Percentiles rank a stretch among this genome's conserved stretches.
Conservation (phyloP, 495 filamentous ascomycete genomes). For the Hypoxylon intermedium region DNA sequence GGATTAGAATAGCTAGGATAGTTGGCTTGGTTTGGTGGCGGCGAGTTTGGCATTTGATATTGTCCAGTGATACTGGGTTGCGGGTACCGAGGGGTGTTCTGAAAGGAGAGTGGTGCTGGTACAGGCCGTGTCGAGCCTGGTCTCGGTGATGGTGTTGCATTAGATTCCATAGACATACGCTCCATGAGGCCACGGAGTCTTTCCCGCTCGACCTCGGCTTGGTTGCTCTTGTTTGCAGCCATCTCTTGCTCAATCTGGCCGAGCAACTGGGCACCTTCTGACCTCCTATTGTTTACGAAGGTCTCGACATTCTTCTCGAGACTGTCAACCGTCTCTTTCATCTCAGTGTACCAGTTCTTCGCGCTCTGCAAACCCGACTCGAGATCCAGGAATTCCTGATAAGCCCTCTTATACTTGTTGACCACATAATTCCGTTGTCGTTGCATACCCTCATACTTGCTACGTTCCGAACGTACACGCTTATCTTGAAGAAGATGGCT, state of each 20-base stretch:
- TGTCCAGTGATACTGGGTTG: slow-evolving; percentile 56
- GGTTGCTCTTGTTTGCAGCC: slow-evolving; percentile 68
- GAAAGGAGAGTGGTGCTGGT: slow-evolving; percentile 54
- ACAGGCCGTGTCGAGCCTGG: slow-evolving; percentile 55
- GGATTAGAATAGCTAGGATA: slow-evolving; percentile 43
- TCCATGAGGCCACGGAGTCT: slow-evolving; percentile 91
- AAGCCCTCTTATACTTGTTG: slow-evolving; percentile 87
- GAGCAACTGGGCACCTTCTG: slow-evolving; percentile 89
- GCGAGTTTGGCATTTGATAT: slow-evolving; percentile 59
- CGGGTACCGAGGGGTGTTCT: slow-evolving; percentile 52
- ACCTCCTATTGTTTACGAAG: slow-evolving; percentile 92
- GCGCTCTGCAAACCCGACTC: slow-evolving; percentile 83
- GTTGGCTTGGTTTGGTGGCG: slow-evolving; percentile 56
- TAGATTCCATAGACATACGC: slow-evolving; percentile 81
- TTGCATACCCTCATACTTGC: slow-evolving; percentile 88
- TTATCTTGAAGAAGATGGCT: slow-evolving; percentile 91
- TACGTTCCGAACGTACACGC: slow-evolving; percentile 90
- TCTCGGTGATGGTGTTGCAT: slow-evolving; percentile 54
- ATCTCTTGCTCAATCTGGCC: slow-evolving; percentile 84
- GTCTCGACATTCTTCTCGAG: slow-evolving; percentile 96
- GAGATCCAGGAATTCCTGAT: slow-evolving; percentile 92
- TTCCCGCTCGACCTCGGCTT: slow-evolving; percentile 86
- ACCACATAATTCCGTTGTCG: slow-evolving; percentile 82
- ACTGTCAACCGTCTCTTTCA: slow-evolving; percentile 93
- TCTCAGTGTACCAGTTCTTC: slow-evolving; percentile 91